phyloP scores from a whole-genome alignment of 2,329 filamentous ascomycete species.

The Penicillium corylophilum region DNA sequence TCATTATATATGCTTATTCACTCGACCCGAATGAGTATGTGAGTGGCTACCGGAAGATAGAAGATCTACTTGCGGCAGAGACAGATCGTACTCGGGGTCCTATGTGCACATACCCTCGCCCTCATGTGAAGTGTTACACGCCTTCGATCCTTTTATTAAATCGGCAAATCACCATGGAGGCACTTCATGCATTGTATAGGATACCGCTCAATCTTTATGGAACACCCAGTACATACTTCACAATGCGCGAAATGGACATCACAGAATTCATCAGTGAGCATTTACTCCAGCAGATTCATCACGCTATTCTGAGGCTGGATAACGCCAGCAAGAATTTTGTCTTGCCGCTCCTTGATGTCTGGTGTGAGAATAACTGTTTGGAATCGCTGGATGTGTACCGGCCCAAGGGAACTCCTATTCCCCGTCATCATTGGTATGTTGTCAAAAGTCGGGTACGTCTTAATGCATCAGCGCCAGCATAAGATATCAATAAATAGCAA shows the following conservation, averaged over 20 bases:
- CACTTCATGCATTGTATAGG: conserved; percentile 6
- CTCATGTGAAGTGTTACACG: conserved; percentile 6
- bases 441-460: conserved; percentile 8
- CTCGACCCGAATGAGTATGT: conserved; percentile 12
- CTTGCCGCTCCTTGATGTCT: conserved; percentile 6
- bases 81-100: conserved; percentile 11
- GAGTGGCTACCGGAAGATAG: conserved; percentile 9
- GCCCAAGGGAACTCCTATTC: conserved; percentile 2
- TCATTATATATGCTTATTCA: conserved; percentile 11
- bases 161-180: conserved; percentile 6
- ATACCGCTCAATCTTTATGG: conserved; percentile 8
- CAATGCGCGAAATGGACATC: conserved; percentile 10
- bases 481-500: background rate
- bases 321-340: conserved; percentile 7
- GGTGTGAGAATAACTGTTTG: conserved; percentile 5
- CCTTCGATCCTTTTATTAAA: conserved; percentile 11
- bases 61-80: conserved; percentile 7
- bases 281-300: conserved; percentile 8
- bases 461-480: background rate
- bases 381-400: conserved; percentile 10
- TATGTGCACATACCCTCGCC: conserved; percentile 4
- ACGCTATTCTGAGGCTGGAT: conserved; percentile 8
- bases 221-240: conserved; percentile 3
- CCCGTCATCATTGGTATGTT: conserved; percentile 7
- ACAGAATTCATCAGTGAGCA: conserved; percentile 12